Percentiles rank a stretch among this genome's conserved stretches.
phyloP scores from a whole-genome alignment of 2,329 filamentous ascomycete genomes.

The Ascocoryne sarcoides region DNA sequence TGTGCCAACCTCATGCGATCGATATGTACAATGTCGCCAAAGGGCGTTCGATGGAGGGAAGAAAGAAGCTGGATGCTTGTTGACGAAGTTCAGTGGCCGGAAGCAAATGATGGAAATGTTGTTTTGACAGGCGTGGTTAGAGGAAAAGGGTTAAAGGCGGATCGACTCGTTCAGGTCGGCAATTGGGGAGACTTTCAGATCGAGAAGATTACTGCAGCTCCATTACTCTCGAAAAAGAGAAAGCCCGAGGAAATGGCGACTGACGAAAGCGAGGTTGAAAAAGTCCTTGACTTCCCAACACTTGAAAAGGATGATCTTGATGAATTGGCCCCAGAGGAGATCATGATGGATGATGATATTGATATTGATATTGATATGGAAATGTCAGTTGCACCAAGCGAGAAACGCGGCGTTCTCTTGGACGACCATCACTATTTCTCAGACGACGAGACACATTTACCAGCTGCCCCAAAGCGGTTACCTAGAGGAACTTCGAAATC shows the following conservation, averaged over 20 bases:
- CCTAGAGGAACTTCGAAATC: constrained; percentile 90
- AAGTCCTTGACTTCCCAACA: constrained; percentile 61
- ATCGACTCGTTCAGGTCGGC: constrained; percentile 81
- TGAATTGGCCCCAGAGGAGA: constrained; percentile 79
- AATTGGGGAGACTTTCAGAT: constrained; percentile 94
- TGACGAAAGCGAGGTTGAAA: constrained; percentile 46
- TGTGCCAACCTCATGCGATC: constrained; percentile 85
- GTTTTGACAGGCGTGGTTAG: constrained; percentile 78
- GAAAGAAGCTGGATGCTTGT: constrained; percentile 93
- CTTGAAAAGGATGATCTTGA: constrained; percentile 76
- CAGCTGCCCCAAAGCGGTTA: constrained; percentile 60
- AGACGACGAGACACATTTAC: constrained; percentile 63
- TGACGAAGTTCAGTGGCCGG: constrained; percentile 68
- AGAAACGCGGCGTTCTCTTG: constrained; percentile 79
- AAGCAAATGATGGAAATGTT: constrained; percentile 51
- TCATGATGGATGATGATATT: constrained; percentile 66
- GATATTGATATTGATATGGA: constrained; percentile 36
- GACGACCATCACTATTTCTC: constrained; percentile 98
- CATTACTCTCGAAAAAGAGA: constrained; percentile 51
- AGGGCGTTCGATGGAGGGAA: constrained; percentile 91
- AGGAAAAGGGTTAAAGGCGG: constrained; percentile 79
- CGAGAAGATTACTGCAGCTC: constrained; percentile 75
- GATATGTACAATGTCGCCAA: constrained; percentile 83
- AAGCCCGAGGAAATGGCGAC: constrained; percentile 61
- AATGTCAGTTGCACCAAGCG: constrained; percentile 38